Evolutionary conservation across 2,329 filamentous ascomycete genomes (phyloP), one percentile per base, ranked within the genome.

Genomic region (Diaporthe ilicicola): DNA sequence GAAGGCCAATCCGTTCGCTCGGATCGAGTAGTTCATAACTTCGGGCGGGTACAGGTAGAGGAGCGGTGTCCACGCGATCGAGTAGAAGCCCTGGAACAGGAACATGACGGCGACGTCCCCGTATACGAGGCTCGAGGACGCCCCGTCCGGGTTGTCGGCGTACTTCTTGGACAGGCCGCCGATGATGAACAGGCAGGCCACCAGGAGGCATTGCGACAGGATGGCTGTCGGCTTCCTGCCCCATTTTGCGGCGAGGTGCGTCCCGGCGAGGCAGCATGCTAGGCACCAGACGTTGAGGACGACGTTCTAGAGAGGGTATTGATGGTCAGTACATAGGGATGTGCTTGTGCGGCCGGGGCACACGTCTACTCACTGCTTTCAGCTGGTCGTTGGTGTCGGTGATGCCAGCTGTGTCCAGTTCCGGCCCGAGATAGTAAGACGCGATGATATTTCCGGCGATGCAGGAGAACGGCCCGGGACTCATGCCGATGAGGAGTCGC

Each of bases 261-360:
- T 86, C 0, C 85, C 86, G 1, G 76, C 48, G 0, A 87, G 74
- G 37, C 80, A 77, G 67, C 81, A 82, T 7, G 78, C 75, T 0
- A 88, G 77, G 67, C 84, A 87, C 81, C 82, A 88, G 2, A 81
- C 82, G 70, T 86, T 87, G n/a, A 88, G 78, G 1, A 87, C 82
- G 42, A 88, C 82, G 51, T 87, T 88, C 69, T 75, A n/a, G n/a
- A 8, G 19, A 5, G 6, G n/a, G 76, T 79, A 12, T 29, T 24
- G 22, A 4, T 22, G 4, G 44, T 34, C 10, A 7, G 3, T 9
- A 13, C 13, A 42, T 7, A 19, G 5, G 67, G 22, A 13, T 46
- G 3, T 10, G 29, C 5, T 1, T n/a, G n/a, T n/a, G n/a, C n/a
- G n/a, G n/a, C n/a, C n/a, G n/a, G n/a, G n/a, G n/a, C n/a, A n/a